Evolutionary conservation across 2,329 filamentous ascomycete species (phyloP), one percentile per base, ranked within the genome.

Genomic region (Curvularia spicifera): DNA sequence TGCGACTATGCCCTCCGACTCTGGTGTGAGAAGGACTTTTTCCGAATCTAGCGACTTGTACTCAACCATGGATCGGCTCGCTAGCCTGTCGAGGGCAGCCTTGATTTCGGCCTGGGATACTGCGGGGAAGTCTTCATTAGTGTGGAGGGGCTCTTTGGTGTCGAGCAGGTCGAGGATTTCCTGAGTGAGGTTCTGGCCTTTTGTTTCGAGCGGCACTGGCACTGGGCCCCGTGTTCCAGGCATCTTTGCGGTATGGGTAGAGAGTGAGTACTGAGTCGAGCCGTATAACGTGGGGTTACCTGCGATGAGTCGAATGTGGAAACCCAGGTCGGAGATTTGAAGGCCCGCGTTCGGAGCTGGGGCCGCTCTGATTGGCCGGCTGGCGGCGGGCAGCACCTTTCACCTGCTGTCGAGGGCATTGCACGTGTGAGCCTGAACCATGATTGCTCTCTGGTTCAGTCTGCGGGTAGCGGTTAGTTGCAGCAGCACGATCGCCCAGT

Each of bases 1-100:
- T 48, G 78, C 77, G 22, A 75, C 76, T 53, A 98, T 89, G 65
- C 90, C 90, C 77, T 97, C 83, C 22, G 93, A 93, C 72, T 94
- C 92, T 65, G 85, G 79, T 59, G 96, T 95, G 31, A 98, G 81
- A 35, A 88, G 71, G 13, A 89, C 85, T 71, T 93, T 87, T 75
- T 97, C 91, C 51, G 84, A 83, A 67, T 97, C 93, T 60, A 92
- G 84, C 46, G 91, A 89, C 69, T 96, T 87, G 79, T 97, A 97
- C 65, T 85, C 83, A 63, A 98, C 83, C 92, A 97, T 97, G 50
- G 88, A 89, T 69, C 94, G 87, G 58, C 91, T 95, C 29, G 84
- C 85, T 52, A 99, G 85, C 67, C 93, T 87, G 80, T 98, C 95
- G 64, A 98, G 84, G 29, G 92, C 91, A 63, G 91, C 90, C 82